Percentiles rank a stretch among this genome's conserved stretches.
phyloP scores from a whole-genome alignment of 2,329 filamentous ascomycete species.

The Rhynchosporium graminicola region DNA sequence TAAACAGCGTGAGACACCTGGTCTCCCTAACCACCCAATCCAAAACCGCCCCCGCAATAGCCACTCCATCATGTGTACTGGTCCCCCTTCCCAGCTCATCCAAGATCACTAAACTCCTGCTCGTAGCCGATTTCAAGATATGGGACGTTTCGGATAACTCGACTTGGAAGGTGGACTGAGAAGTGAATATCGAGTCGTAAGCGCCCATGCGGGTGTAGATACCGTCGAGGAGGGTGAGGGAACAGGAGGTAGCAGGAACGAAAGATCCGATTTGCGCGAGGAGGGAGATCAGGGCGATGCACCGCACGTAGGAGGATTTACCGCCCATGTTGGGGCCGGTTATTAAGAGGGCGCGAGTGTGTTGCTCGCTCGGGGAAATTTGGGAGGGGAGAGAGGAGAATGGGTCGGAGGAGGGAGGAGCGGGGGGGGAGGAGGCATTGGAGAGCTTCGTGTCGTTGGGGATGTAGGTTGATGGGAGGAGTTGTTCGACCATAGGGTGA shows the following conservation, averaged over 20 bases:
- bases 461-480: slow-evolving; percentile 83
- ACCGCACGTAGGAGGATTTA: slow-evolving; percentile 95
- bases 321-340: slow-evolving; percentile 99
- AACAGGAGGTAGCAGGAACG: slow-evolving; percentile 76
- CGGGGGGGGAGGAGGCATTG: slow-evolving; percentile 49
- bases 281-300: slow-evolving; percentile 86
- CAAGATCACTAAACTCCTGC: slow-evolving; percentile 82
- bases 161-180: slow-evolving; percentile 97
- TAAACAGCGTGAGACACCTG: slow-evolving; percentile 83
- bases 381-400: slow-evolving; percentile 39
- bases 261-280: slow-evolving; percentile 95
- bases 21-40: slow-evolving; percentile 77
- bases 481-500: slow-evolving; percentile 94
- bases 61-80: slow-evolving; percentile 91
- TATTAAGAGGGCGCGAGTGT: slow-evolving; percentile 64
- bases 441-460: slow-evolving; percentile 80
- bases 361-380: slow-evolving; percentile 52
- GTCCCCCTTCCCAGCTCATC: slow-evolving; percentile 95
- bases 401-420: slow-evolving; percentile 46
- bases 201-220: slow-evolving; percentile 95
- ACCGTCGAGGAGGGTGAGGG: slow-evolving; percentile 81
- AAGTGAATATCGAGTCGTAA: slow-evolving; percentile 91
- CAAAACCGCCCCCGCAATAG: slow-evolving; percentile 90
- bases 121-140: slow-evolving; percentile 86
- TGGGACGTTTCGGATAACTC: slow-evolving; percentile 90